These are phyloP conservation scores for Cyberlindnera subsufficiens DNA, from an alignment of 805 yeast genomes.

Conservation along the genomic window DNA sequence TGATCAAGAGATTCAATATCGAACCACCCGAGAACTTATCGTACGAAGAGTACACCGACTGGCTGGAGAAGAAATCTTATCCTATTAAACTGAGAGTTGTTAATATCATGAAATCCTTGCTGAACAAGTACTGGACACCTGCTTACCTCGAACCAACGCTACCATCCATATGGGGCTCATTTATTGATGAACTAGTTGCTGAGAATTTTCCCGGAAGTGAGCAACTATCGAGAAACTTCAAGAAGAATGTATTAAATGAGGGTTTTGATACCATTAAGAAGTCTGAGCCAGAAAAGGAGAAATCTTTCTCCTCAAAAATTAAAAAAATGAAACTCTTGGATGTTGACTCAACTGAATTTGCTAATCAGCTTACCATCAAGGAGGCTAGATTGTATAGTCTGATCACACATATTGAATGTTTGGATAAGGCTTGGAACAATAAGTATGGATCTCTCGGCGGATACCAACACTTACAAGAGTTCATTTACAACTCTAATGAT, in stretches of 20 bases:
- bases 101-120: slow-evolving; percentile 57
- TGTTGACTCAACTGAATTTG: slow-evolving; percentile 69
- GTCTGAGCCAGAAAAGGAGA: slow-evolving; percentile 4
- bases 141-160: slow-evolving; percentile 46
- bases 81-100: slow-evolving; percentile 65
- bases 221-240: slow-evolving; percentile 32
- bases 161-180: slow-evolving; percentile 29
- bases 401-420: slow-evolving; percentile 66
- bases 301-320: slow-evolving; percentile 13
- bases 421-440: slow-evolving; percentile 72
- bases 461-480: slow-evolving; percentile 49
- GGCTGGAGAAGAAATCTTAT: slow-evolving; percentile 67
- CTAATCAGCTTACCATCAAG: slow-evolving; percentile 76
- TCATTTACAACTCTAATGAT: slow-evolving; percentile 71
- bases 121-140: slow-evolving; percentile 66
- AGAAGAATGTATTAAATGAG: slow-evolving; percentile 24
- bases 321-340: slow-evolving; percentile 51
- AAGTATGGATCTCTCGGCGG: slow-evolving; percentile 53
- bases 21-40: slow-evolving; percentile 86
- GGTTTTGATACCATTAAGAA: background rate
- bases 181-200: slow-evolving; percentile 32
- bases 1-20: slow-evolving; percentile 60
- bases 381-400: slow-evolving; percentile 66
- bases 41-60: slow-evolving; percentile 70
- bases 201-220: slow-evolving; percentile 40